Evolutionary conservation across 495 filamentous ascomycete genomes (phyloP), one percentile per base, ranked within the genome.

Genomic region (Pseudoneurospora amorphoporcata): DNA sequence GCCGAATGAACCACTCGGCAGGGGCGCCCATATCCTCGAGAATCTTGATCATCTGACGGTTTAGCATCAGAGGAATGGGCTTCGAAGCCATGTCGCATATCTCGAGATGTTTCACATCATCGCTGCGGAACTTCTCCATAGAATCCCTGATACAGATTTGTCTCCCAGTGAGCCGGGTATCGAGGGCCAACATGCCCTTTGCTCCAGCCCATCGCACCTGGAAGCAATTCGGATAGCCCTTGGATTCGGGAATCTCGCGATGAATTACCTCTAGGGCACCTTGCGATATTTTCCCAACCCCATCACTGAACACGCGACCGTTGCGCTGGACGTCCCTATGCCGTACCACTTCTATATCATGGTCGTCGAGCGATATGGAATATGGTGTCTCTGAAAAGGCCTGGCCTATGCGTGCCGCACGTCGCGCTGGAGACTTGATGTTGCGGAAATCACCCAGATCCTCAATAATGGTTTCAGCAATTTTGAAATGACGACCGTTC

Each of bases 371-470:
- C 4, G 82, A 75, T 2, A 92, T 75, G 1, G 85, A 74, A 37
- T 87, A 82, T 0, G 90, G 85, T 0, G 93, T 95, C 72, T 95
- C 91, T 0, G 92, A 92, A 70, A 95, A 95, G 0, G 91, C 89
- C 76, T 95, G 93, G 1, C 93, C 93, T 42, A 95, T 94, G 39
- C 92, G 84, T 0, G 93, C 93, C 0, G 93, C 93, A 71, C 91
- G 93, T 72, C 88, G 89, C 1, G 93, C 92, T 0, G 92, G 91
- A 4, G 84, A 90, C 5, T 80, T 81, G 58, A 95, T 91, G 0
- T 80, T 37, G 7, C 80, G 77, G 76, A 95, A 95, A 47, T 90
- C 84, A 1, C 93, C 93, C 0, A 95, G 83, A 3, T 80, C 78
- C 12, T 74, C 75, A 71, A 95, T 91, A 35, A 95, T 86, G 1